Percentiles rank a stretch among this genome's conserved stretches.
Evolutionary conservation across 768 basidiomycete genomes (phyloP).

Genomic region (Hygrocybe punicea): DNA sequence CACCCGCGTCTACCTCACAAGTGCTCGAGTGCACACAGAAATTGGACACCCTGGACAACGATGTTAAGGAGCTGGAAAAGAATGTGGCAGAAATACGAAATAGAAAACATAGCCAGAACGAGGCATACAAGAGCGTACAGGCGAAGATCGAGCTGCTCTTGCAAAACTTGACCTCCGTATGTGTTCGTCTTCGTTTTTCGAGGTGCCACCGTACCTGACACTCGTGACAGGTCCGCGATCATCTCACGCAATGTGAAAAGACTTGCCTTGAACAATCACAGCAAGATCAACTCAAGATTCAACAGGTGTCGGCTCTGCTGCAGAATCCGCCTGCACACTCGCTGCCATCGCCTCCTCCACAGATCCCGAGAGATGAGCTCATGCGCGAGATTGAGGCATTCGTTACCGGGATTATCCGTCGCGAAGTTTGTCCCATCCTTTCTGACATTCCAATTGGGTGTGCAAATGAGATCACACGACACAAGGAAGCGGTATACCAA

Average conservation of each 20-base stretch:
- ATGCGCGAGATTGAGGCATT: background rate
- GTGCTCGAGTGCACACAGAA: background rate
- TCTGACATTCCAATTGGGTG: background rate
- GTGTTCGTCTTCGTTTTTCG: background rate
- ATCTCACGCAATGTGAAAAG: background rate
- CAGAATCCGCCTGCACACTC: background rate
- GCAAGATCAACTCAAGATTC: background rate
- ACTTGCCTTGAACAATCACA: background rate
- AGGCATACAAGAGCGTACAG: background rate
- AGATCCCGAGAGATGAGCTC: background rate
- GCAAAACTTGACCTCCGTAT: background rate
- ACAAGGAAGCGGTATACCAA: background rate
- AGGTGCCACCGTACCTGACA: background rate
- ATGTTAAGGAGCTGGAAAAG: background rate
- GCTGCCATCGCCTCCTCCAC: background rate
- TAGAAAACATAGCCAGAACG: background rate
- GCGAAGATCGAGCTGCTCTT: background rate
- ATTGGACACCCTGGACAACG: background rate
- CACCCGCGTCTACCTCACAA: background rate
- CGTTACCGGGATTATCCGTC: background rate
- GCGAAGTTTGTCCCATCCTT: background rate
- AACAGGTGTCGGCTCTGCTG: background rate
- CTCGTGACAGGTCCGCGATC: background rate
- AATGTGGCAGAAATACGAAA: background rate
- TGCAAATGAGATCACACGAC: background rate